Percentiles rank a stretch among this genome's conserved stretches.
These are phyloP conservation scores for Neurospora sp. DNA, from an alignment of 2,329 filamentous ascomycete species.

Conservation along the genomic window DNA sequence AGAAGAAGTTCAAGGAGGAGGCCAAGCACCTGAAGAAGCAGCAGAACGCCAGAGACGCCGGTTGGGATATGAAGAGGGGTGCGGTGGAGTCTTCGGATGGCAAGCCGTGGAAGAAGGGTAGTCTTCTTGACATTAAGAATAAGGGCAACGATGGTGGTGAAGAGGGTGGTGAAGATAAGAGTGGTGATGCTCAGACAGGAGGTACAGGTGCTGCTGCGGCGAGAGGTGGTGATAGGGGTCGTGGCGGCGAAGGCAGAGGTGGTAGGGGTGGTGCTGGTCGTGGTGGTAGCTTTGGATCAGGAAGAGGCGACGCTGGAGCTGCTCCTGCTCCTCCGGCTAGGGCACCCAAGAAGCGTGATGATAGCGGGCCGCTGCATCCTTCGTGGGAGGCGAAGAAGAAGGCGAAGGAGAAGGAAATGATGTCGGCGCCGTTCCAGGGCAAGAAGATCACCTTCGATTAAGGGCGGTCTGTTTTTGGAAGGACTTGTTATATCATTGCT, in stretches of 20 bases:
- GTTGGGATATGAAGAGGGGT: conserved; percentile 49
- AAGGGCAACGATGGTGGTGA: conserved; percentile 4
- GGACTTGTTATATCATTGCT: not conserved
- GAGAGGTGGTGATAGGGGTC: not conserved
- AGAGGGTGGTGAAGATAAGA: conserved; percentile 1
- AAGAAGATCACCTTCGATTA: conserved; percentile 52
- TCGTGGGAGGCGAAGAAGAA: conserved; percentile 57
- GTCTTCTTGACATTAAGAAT: not conserved
- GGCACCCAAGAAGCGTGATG: conserved; percentile 16
- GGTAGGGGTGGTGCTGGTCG: not conserved
- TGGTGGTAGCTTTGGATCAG: not conserved
- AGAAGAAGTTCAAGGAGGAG: conserved; percentile 66
- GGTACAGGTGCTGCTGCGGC: conserved; percentile 10
- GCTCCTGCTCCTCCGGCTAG: conserved; percentile 12
- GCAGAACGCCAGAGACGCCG: conserved; percentile 27
- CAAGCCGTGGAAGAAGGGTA: conserved; percentile 38
- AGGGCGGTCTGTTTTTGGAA: not conserved
- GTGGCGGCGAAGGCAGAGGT: not conserved
- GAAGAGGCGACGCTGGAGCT: conserved; percentile 3
- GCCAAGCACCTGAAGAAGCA: conserved; percentile 52
- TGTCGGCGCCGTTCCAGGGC: conserved; percentile 41
- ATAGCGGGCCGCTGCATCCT: conserved; percentile 45
- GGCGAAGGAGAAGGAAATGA: conserved; percentile 45
- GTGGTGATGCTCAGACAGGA: conserved; percentile 2
- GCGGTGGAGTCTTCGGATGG: conserved; percentile 36